phyloP scores from a whole-genome alignment of 2,329 filamentous ascomycete genomes.

The Geoglossum cookeanum region DNA sequence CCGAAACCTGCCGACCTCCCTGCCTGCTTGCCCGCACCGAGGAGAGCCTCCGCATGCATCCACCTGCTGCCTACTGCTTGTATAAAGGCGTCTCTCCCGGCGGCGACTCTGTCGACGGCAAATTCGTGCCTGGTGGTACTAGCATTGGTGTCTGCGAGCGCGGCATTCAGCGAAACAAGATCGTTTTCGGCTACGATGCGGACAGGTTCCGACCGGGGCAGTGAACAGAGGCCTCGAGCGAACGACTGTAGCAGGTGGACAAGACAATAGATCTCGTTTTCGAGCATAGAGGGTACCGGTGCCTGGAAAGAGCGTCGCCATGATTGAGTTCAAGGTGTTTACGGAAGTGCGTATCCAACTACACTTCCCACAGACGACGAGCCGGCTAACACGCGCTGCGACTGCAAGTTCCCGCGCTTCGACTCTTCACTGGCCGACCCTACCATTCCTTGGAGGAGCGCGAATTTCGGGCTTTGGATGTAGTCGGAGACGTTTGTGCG shows the following conservation, averaged over 20 bases:
- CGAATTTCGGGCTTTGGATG: too few species aligned
- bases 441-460: too few species aligned
- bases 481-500: too few species aligned
- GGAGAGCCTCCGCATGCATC: slow-evolving; percentile 27
- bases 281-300: slow-evolving; percentile 50
- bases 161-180: slow-evolving; percentile 51
- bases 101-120: background rate
- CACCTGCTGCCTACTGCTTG: slow-evolving; percentile 21
- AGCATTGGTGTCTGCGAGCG: slow-evolving; percentile 58
- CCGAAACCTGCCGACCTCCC: slow-evolving; percentile 15
- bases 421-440: too few species aligned
- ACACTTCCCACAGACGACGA: too few species aligned
- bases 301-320: slow-evolving; percentile 37
- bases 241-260: slow-evolving; percentile 40
- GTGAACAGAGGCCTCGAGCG: slow-evolving; percentile 36
- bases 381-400: too few species aligned
- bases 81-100: slow-evolving; percentile 16
- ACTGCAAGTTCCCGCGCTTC: too few species aligned
- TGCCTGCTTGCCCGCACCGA: slow-evolving; percentile 29
- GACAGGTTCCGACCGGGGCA: slow-evolving; percentile 49
- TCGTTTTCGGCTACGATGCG: slow-evolving; percentile 49
- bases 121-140: slow-evolving; percentile 42
- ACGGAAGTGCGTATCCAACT: background rate
- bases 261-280: slow-evolving; percentile 52
- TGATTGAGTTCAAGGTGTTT: slow-evolving; percentile 31